These are phyloP conservation scores for Paecilomyces sp. DNA, from an alignment of 2,329 filamentous ascomycete species.

Conservation along the genomic window DNA sequence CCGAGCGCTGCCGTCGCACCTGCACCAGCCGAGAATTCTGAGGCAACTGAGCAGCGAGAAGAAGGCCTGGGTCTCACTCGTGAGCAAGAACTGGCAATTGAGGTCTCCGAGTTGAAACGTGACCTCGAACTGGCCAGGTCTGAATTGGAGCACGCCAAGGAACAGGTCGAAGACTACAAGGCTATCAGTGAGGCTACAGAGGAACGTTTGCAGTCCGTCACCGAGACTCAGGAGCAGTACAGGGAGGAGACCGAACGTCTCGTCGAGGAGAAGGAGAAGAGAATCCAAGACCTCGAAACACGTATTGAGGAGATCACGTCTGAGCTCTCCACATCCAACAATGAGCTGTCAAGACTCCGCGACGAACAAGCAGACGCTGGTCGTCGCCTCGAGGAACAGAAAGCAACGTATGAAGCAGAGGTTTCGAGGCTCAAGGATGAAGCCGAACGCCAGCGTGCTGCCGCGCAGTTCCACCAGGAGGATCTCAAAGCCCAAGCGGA, in stretches of 20 bases:
- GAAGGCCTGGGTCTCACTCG: constrained; percentile 54
- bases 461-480: constrained; percentile 78
- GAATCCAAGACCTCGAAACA: constrained; percentile 73
- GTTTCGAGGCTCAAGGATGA: constrained; percentile 76
- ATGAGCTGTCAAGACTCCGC: constrained; percentile 71
- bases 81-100: constrained; percentile 74
- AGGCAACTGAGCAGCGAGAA: constrained; percentile 38
- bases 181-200: constrained; percentile 80
- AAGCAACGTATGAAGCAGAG: constrained; percentile 68
- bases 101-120: constrained; percentile 79
- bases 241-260: constrained; percentile 75
- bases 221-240: constrained; percentile 76
- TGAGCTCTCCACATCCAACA: constrained; percentile 75
- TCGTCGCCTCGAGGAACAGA: constrained; percentile 72
- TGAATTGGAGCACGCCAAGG: constrained; percentile 73
- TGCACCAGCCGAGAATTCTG: constrained; percentile 33
- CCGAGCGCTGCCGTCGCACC: constrained; percentile 59
- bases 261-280: constrained; percentile 68
- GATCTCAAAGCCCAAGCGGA: constrained; percentile 89
- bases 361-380: constrained; percentile 71
- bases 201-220: constrained; percentile 74
- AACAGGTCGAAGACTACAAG: constrained; percentile 80
- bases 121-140: constrained; percentile 74
- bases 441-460: constrained; percentile 68
- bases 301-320: constrained; percentile 74